These are phyloP conservation scores for Adansonia gregorii DNA, from an alignment of 441 rosid species.

Conservation along the genomic window DNA sequence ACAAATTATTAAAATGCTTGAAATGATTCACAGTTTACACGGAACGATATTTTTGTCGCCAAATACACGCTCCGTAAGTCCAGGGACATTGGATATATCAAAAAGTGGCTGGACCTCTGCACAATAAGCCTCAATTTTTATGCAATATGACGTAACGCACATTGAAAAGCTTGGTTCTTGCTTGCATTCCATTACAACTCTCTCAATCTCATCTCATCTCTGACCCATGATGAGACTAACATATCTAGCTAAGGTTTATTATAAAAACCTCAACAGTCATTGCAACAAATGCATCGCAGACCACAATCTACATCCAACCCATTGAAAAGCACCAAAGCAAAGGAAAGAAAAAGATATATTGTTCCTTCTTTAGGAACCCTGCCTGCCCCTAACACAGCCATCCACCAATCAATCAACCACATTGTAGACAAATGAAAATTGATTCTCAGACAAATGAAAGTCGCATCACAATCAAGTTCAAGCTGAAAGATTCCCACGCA, in stretches of 20 bases:
- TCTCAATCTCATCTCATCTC: neutral
- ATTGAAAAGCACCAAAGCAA: neutral
- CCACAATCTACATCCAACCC: neutral
- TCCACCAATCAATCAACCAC: neutral
- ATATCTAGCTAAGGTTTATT: neutral
- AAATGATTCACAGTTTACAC: too few species aligned
- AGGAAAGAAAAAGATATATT: neutral
- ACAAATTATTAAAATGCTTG: too few species aligned
- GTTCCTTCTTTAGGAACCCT: neutral
- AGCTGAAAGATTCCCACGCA: neutral
- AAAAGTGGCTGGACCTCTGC: too few species aligned
- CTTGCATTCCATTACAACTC: too few species aligned
- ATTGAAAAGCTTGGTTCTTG: too few species aligned
- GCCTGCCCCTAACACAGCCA: neutral
- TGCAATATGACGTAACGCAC: neutral
- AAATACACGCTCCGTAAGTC: too few species aligned
- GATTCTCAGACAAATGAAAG: neutral
- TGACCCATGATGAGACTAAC: neutral
- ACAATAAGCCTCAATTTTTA: too few species aligned
- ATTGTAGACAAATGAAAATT: neutral
- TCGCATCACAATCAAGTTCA: neutral
- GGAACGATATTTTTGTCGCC: too few species aligned
- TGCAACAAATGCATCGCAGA: neutral
- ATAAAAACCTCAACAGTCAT: neutral
- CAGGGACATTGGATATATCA: too few species aligned